These are phyloP conservation scores for Verticillium albo-atrum DNA, from an alignment of 2,329 filamentous ascomycete species.

Conservation along the genomic window DNA sequence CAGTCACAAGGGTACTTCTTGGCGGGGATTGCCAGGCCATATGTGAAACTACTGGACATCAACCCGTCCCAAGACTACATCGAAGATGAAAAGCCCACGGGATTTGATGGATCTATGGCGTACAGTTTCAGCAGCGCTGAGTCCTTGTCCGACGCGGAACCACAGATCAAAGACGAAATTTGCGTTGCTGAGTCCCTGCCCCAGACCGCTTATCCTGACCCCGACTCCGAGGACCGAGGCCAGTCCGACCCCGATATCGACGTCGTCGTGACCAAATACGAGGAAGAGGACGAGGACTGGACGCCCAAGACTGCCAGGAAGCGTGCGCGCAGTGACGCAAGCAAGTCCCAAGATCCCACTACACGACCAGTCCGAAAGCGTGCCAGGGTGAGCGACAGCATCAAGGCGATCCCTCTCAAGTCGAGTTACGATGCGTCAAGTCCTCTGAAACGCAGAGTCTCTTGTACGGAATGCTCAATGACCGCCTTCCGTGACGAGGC, in stretches of 20 bases:
- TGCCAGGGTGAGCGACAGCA: neutral
- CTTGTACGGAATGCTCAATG: constrained; percentile 30
- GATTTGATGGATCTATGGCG: neutral
- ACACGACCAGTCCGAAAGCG: neutral
- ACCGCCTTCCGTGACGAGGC: constrained; percentile 39
- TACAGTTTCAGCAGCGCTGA: neutral
- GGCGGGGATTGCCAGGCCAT: constrained; percentile 2
- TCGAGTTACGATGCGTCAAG: neutral
- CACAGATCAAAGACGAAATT: constrained; percentile 4
- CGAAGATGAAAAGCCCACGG: constrained; percentile 1
- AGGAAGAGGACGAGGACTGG: constrained; percentile 7
- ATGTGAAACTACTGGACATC: constrained; percentile 11
- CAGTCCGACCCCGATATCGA: constrained; percentile 9
- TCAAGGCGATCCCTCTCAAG: neutral
- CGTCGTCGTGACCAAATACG: neutral
- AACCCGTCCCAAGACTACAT: constrained; percentile 8
- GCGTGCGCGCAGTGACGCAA: constrained; percentile 5
- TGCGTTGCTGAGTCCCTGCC: neutral
- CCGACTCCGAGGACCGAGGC: constrained; percentile 12
- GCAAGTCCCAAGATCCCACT: neutral
- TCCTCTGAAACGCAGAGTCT: constrained; percentile 10
- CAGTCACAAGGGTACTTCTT: constrained; percentile 2
- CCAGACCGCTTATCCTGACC: constrained; percentile 3
- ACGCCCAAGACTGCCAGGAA: constrained; percentile 8
- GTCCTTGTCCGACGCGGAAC: neutral